These are phyloP conservation scores for Phytophthora lateralis DNA, from an alignment of 352 stramenopile genomes.

Conservation along the genomic window DNA sequence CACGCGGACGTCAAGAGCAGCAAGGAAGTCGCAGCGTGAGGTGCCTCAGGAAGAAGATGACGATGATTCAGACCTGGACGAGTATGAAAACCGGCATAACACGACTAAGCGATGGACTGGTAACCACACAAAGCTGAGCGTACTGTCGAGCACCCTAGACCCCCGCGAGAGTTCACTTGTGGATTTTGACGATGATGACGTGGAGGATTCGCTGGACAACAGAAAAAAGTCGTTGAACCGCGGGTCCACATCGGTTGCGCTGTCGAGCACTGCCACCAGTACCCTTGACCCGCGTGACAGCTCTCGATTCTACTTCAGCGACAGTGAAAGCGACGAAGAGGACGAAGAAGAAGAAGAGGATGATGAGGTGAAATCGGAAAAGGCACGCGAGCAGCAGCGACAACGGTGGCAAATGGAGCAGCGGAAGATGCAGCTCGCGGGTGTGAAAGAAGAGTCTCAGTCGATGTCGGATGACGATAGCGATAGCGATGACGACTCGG, in stretches of 20 bases:
- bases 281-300: slow-evolving; percentile 31
- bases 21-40: slow-evolving; percentile 1
- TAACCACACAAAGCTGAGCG: slow-evolving; percentile 37
- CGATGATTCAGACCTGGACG: slow-evolving; percentile 29
- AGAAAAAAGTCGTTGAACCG: slow-evolving; percentile 24
- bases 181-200: slow-evolving; percentile 38
- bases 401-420: slow-evolving; percentile 47
- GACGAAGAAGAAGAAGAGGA: slow-evolving; percentile 20
- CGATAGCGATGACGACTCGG: slow-evolving; percentile 39
- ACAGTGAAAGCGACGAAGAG: slow-evolving; percentile 37
- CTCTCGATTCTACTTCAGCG: slow-evolving; percentile 30
- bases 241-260: slow-evolving; percentile 19
- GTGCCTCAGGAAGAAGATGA: slow-evolving; percentile 19
- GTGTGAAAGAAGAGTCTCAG: slow-evolving; percentile 33
- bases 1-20: slow-evolving; percentile 14
- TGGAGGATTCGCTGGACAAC: slow-evolving; percentile 9
- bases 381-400: slow-evolving; percentile 31
- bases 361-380: slow-evolving; percentile 31
- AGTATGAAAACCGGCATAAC: slow-evolving; percentile 18
- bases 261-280: slow-evolving; percentile 32
- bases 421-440: slow-evolving; percentile 38
- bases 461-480: slow-evolving; percentile 37
- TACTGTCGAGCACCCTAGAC: slow-evolving; percentile 33
- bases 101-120: slow-evolving; percentile 25
- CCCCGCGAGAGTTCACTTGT: slow-evolving; percentile 46